These are phyloP conservation scores for Chenopodium quinoa DNA, from an alignment of 148 eudicot species.

Conservation along the genomic window DNA sequence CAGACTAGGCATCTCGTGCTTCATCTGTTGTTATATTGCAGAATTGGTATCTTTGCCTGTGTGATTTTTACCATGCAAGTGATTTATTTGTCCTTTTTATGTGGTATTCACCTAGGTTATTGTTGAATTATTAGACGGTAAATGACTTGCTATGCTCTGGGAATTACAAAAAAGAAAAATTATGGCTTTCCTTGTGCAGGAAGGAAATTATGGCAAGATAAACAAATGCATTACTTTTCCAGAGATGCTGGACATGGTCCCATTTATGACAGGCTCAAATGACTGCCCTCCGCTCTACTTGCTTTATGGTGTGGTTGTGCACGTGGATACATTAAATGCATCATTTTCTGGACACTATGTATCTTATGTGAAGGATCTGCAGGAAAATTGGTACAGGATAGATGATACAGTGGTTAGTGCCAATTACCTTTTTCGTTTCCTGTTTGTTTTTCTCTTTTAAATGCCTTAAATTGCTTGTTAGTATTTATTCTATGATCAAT, in stretches of 20 bases:
- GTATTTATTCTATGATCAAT: neutral
- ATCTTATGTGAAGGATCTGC: conserved; percentile 80
- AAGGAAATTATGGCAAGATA: conserved; percentile 89
- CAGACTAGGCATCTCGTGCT: neutral
- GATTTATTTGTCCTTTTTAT: neutral
- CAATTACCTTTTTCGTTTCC: neutral
- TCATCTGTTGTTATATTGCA: neutral
- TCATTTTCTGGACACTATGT: conserved; percentile 95
- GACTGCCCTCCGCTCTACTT: conserved; percentile 85
- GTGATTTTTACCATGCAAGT: neutral
- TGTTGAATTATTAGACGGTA: neutral
- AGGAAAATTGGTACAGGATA: conserved; percentile 80
- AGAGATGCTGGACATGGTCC: conserved; percentile 90
- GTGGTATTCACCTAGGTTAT: neutral
- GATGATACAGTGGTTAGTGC: conserved; percentile 75
- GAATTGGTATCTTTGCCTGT: neutral
- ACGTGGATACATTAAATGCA: conserved; percentile 85
- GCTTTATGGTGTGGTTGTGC: conserved; percentile 91
- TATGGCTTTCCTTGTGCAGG: conserved; percentile 40
- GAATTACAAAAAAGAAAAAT: neutral
- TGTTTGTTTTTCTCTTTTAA: neutral
- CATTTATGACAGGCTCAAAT: conserved; percentile 82
- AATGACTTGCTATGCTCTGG: neutral
- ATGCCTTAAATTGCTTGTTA: neutral
- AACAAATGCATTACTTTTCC: conserved; percentile 88